Evolutionary conservation across 805 yeast genomes (phyloP), one percentile per base, ranked within the genome.

Genomic region (Candida schatavii): DNA sequence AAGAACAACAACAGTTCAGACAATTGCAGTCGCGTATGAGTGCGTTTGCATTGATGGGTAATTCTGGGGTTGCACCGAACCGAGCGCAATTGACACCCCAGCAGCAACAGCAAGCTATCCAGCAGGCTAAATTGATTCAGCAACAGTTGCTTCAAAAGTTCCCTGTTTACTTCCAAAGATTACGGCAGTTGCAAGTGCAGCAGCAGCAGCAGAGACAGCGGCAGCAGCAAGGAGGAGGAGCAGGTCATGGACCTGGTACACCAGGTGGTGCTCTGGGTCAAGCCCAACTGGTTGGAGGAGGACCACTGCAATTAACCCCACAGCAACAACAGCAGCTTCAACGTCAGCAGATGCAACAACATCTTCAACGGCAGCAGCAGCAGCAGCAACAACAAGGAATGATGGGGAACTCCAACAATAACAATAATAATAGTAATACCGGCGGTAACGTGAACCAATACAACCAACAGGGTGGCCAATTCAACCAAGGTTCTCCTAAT

Each of bases 101-200:
- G 37, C 75, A 70, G 43, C 72, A 69, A 38, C 74, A 67, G 42
- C 72, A 67, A 41, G 74, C 75, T 1, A 46, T 66, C 13, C 71
- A 65, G 41, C 74, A 70, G 47, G 70, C 72, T 13, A 66, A 68
- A 41, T 43, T 52, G 9, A 45, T 64, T 15, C 72, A 67, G 46
- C 70, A 64, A 33, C 68, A 64, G 35, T 50, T 67, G 44, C 35
- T 65, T 4, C 70, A 64, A 44, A 56, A 62, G 40, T 67, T 62
- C 48, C 70, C 71, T 1, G 46, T 53, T 3, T 66, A 67, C 43
- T 67, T 65, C 47, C 71, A 66, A 43, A 51, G 68, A 35, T 54
- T 67, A 25, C 53, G 64, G n/a, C 69, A 64, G 38, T 55, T 62
- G 27, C 72, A 66, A 43, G 35, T 60, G n/a, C 46, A 60, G 27